These are phyloP conservation scores for Salix arbutifolia DNA, from an alignment of 345 rosid species.

Conservation along the genomic window DNA sequence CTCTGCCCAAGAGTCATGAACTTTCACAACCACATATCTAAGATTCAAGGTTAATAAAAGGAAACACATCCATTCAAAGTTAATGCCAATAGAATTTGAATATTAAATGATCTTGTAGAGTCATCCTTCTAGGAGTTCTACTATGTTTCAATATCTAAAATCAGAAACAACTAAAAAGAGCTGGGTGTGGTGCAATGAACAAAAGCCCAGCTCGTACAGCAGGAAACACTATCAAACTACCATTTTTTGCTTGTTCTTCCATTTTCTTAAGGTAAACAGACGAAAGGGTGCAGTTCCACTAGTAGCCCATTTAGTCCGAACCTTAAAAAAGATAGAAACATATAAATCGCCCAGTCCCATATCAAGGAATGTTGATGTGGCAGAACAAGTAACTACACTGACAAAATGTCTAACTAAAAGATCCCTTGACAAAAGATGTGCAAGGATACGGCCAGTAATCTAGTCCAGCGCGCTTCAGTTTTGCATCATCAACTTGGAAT, in stretches of 20 bases:
- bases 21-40: conserved; percentile 78
- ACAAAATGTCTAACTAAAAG: background rate
- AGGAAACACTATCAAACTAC: background rate
- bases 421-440: conserved; percentile 6
- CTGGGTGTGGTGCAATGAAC: background rate
- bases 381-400: background rate
- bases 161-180: background rate
- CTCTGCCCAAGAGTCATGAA: conserved; percentile 75
- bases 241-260: background rate
- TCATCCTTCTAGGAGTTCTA: background rate
- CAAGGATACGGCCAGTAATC: conserved; percentile 98
- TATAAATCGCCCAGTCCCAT: background rate
- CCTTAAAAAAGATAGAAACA: background rate
- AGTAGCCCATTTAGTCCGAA: background rate
- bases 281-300: background rate
- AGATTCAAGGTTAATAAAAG: conserved; percentile 27
- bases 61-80: conserved; percentile 8
- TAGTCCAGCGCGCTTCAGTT: conserved; percentile 89
- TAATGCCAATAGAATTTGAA: background rate
- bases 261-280: background rate
- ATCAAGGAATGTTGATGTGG: background rate
- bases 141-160: background rate
- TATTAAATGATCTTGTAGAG: background rate
- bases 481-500: conserved; percentile 78
- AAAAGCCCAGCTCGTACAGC: background rate